Conservation (phyloP, 305 asterid species). For the Lippia alba region DNA sequence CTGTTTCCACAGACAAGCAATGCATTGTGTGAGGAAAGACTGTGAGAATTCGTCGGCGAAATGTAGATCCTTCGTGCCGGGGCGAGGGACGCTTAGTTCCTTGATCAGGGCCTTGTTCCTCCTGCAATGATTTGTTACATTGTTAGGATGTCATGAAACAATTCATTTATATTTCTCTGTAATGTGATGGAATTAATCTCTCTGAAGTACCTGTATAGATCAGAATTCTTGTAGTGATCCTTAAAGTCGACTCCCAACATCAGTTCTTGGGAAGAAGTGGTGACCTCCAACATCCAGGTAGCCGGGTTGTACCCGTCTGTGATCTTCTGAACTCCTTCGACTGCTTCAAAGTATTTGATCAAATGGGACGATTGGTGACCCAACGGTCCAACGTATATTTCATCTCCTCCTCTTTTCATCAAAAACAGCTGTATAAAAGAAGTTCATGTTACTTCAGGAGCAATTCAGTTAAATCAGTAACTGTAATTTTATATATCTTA, state of each 20-base stretch:
- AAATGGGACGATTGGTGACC: slow-evolving; percentile 57
- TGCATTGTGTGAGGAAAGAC: slow-evolving; percentile 48
- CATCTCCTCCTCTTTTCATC: slow-evolving; percentile 73
- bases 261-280: slow-evolving; percentile 57
- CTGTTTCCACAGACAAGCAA: slow-evolving; percentile 68
- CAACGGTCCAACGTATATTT: slow-evolving; percentile 67
- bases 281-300: slow-evolving; percentile 71
- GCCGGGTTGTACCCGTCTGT: slow-evolving; percentile 62
- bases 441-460: not conserved
- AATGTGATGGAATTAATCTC: slow-evolving; percentile 9
- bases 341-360: slow-evolving; percentile 62
- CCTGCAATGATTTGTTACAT: slow-evolving; percentile 37
- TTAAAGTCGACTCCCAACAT: slow-evolving; percentile 51
- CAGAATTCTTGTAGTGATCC: slow-evolving; percentile 51
- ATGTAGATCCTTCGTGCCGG: slow-evolving; percentile 49
- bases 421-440: slow-evolving; percentile 52
- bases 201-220: slow-evolving; percentile 44
- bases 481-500: slow-evolving; percentile 3
- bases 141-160: not conserved
- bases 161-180: not conserved
- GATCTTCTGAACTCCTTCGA: slow-evolving; percentile 53
- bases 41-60: slow-evolving; percentile 51
- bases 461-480: not conserved
- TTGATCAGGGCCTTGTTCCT: slow-evolving; percentile 55
- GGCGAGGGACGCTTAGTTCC: slow-evolving; percentile 55